A percentile compares a stretch with the other conserved stretches of the same genome.
phyloP scores from a whole-genome alignment of 768 basidiomycete species.

The Lyophyllum decastes region DNA sequence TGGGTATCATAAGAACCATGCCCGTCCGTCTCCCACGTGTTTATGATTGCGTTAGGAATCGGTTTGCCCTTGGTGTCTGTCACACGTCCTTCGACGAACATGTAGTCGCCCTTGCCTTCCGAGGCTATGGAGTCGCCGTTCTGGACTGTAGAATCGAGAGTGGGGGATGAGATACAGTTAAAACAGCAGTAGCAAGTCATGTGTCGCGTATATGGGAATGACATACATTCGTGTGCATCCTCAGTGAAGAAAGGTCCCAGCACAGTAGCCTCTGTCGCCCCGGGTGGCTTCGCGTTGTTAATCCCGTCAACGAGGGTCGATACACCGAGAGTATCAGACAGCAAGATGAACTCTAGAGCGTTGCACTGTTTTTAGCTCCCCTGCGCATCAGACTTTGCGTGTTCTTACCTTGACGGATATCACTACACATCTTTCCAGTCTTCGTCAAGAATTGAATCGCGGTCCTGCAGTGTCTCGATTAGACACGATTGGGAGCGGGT shows the following conservation, averaged over 20 bases:
- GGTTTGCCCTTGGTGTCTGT: constrained; percentile 64
- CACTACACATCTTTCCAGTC: constrained; percentile 72
- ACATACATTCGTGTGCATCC: constrained; percentile 70
- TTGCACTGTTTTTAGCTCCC: not conserved
- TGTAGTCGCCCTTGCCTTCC: constrained; percentile 83
- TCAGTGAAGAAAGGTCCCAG: constrained; percentile 84
- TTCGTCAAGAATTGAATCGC: constrained; percentile 78
- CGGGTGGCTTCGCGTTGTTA: constrained; percentile 64
- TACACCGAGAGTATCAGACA: constrained; percentile 82
- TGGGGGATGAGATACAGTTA: not conserved
- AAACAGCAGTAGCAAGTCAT: not conserved
- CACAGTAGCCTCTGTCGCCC: constrained; percentile 73
- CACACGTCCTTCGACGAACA: constrained; percentile 78
- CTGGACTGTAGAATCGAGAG: constrained; percentile 42
- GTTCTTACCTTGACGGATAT: constrained; percentile 54
- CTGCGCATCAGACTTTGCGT: not conserved
- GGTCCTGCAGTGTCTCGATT: constrained; percentile 29
- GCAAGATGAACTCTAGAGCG: constrained; percentile 71
- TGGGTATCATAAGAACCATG: constrained; percentile 48
- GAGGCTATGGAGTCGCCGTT: constrained; percentile 80
- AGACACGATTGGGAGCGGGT: not conserved
- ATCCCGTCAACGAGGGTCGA: constrained; percentile 76
- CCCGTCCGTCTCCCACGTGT: constrained; percentile 85
- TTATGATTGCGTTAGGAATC: constrained; percentile 64
- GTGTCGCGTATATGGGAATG: not conserved